Conservation (phyloP, 805 yeast species). For the Wickerhamiella kurtzmanii region DNA sequence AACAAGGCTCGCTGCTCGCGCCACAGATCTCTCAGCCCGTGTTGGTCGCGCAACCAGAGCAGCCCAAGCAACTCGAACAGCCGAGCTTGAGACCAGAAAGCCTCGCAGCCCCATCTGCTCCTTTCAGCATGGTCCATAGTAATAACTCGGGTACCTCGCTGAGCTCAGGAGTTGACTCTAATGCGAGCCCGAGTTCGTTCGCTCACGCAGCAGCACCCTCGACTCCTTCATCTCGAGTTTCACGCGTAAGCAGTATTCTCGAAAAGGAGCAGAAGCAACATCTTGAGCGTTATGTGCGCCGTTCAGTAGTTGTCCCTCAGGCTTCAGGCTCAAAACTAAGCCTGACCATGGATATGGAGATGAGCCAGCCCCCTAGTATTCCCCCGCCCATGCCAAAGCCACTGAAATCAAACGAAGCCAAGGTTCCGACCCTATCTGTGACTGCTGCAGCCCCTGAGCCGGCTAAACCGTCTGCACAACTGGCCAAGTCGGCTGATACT, state of each 20-base stretch:
- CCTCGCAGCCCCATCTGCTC: neutral
- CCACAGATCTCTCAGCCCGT: too few relatives aligned
- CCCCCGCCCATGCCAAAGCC: constrained; percentile 4
- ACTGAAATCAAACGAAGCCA: neutral
- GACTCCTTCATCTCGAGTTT: constrained; percentile 6
- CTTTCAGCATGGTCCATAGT: neutral
- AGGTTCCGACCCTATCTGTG: neutral
- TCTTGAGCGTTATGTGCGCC: constrained; percentile 9
- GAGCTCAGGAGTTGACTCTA: constrained; percentile 6
- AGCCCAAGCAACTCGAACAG: neutral
- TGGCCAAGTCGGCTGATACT: too few relatives aligned
- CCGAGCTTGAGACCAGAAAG: neutral
- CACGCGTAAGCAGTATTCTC: constrained; percentile 6
- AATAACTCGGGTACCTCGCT: constrained; percentile 2
- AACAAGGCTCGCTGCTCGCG: too few relatives aligned
- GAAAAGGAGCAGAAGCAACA: constrained; percentile 13
- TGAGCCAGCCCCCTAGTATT: constrained; percentile 6
- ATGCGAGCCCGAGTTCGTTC: constrained; percentile 11
- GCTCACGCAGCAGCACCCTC: constrained; percentile 3
- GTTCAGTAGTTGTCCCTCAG: constrained; percentile 4
- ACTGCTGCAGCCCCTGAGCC: too few relatives aligned
- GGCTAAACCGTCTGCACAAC: too few relatives aligned
- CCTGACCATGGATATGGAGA: neutral
- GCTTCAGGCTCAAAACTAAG: neutral
- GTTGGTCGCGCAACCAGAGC: too few relatives aligned